Base-by-base conservation (phyloP, 345 rosid genomes). In the Corymbia maculata region DNA sequence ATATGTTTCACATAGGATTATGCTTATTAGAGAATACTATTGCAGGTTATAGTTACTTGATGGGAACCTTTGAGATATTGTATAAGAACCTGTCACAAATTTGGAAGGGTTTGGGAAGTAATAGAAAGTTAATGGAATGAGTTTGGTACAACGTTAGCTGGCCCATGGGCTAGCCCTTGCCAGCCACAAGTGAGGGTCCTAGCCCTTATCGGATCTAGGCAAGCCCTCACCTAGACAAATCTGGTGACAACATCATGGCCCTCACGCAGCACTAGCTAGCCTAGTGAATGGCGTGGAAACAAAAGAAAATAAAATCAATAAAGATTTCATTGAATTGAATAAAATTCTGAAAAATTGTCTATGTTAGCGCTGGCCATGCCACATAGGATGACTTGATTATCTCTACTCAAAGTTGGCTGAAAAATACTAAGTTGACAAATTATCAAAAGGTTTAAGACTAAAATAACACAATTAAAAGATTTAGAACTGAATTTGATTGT, bases 201-300 rank as follows among this genome's bases (percentile, higher is more conserved):
- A 55, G 9, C 6, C 2, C 61, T 22, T 55, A 55, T 55, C 0
- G 0, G 28, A 22, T 55, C 22, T 55, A 0, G 61, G 61, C 0
- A 0, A 55, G 61, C 61, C 61, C 61, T 55, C 9, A 12, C 61
- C 6, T 22, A 8, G 24, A 55, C 24, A 55, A 28, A 55, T 22
- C 61, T 55, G 11, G 61, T 1, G 1, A 55, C 9, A 19, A 55
- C 0, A 12, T 55, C 24, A 28, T 22, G 61, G 28, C 61, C 28
- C 61, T 55, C 13, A 2, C 61, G 6, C 28, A 22, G 6, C 61
- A 22, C 5, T 26, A 19, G 61, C 61, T 55, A 55, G 61, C 61
- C 4, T 22, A 22, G 61, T 22, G 12, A 4, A 26, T 6, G 13
- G 61, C 26, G 4, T 55, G 28, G 12, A 55, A 55, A 55, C 28